Base-by-base conservation (phyloP, 148 eudicot genomes). In the Persicaria maculosa region DNA sequence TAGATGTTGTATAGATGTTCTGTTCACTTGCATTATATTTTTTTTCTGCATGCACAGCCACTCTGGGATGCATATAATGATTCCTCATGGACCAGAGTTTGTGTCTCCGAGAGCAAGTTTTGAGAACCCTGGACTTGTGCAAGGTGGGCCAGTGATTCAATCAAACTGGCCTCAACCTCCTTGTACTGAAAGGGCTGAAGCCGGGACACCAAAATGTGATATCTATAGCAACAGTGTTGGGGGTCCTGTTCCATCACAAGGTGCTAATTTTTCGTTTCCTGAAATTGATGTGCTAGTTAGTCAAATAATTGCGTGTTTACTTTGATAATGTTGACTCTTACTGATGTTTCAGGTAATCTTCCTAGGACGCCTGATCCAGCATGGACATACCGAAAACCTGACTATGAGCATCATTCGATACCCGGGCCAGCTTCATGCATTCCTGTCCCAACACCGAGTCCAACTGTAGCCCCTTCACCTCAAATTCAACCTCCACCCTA, bases 21-120 rank as follows among this genome's bases (percentile, higher is more conserved):
- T 64, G 0, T 50, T 10, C 45, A 19, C 9, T 12, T 25, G 68
- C 40, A 46, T 53, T 64, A 65, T 76, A 71, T 74, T 44, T 73
- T 17, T 74, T 58, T 65, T 57, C 78, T 61, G 54, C 58, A 52
- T 53, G 45, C 17, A 19, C 81, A 87, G 90, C 78, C 81, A 83
- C 52, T 59, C 81, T 43, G 88, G 90, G 75, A 77, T 74, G 81
- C 84, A 79, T 70, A 81, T 74, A 40, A 31, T 74, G 71, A 64
- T 76, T 67, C 78, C 85, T 50, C 77, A 77, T 62, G 76, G 73
- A 44, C 70, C 81, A 55, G 95, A 88, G 52, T 87, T 90, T 75
- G 40, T 83, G 70, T 83, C 93, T 54, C 91, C 97, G n/a, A 90
- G 88, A 81, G 54, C 84, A 57, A 81, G 75, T 79, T 88, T 81